Percentiles rank a stretch among this genome's conserved stretches.
These are phyloP conservation scores for Rhodotorula toruloides DNA, from an alignment of 768 basidiomycete species.

Conservation along the genomic window DNA sequence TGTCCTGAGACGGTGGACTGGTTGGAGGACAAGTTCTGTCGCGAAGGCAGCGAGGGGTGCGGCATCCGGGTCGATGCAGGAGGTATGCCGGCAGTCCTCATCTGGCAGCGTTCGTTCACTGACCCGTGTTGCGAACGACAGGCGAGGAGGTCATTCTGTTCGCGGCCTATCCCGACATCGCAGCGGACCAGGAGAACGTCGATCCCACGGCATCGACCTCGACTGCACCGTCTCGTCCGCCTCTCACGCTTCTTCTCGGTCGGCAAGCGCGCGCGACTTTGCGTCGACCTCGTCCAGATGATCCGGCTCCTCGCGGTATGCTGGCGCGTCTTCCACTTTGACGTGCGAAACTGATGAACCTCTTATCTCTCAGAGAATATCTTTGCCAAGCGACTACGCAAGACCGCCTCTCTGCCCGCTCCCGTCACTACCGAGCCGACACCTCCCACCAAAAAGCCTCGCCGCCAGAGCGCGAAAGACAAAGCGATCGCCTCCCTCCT, in stretches of 20 bases:
- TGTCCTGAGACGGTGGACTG: constrained; percentile 34
- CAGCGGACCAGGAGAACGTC: neutral
- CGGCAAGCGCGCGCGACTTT: neutral
- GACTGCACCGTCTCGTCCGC: neutral
- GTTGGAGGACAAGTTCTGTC: constrained; percentile 34
- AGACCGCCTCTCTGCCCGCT: constrained; percentile 34
- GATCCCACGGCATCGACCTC: constrained; percentile 4
- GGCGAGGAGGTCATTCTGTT: constrained; percentile 35
- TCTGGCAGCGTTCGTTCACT: neutral
- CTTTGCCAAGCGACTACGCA: constrained; percentile 32
- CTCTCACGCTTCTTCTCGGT: constrained; percentile 25
- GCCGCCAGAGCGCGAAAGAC: constrained; percentile 19
- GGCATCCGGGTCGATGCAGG: constrained; percentile 27
- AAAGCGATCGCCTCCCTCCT: constrained; percentile 26
- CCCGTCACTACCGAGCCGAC: neutral
- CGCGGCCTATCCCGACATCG: neutral
- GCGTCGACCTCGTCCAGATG: constrained; percentile 31
- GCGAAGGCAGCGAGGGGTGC: constrained; percentile 3
- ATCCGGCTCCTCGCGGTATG: constrained; percentile 32
- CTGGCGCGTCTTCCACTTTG: neutral
- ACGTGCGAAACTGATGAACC: neutral
- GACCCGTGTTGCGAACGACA: neutral
- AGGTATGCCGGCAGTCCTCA: too few relatives aligned
- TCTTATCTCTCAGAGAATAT: constrained; percentile 16
- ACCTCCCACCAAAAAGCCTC: constrained; percentile 6